Conservation (phyloP, 805 yeast genomes). For the Saccharomycopsis sp. region DNA sequence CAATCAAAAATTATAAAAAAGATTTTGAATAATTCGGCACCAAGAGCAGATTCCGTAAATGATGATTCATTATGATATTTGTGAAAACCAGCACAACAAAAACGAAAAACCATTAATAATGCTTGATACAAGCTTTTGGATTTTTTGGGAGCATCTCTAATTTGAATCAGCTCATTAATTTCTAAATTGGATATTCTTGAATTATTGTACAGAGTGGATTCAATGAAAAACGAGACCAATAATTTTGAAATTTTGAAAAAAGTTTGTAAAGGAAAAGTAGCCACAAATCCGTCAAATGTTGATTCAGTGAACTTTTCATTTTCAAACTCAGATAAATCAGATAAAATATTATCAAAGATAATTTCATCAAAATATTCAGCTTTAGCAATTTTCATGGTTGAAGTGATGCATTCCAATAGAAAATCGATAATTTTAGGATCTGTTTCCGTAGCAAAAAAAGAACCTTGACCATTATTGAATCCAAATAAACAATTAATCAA, state of each 20-base stretch:
- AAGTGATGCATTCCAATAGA: constrained; percentile 2
- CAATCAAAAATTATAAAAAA: constrained; percentile 13
- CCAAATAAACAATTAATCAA: constrained; percentile 14
- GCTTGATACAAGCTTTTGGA: background rate
- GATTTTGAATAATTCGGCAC: background rate
- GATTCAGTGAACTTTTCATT: constrained; percentile 5
- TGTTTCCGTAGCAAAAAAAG: constrained; percentile 8
- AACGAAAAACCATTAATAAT: background rate
- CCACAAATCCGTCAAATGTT: too few species aligned
- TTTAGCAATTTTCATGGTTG: constrained; percentile 2
- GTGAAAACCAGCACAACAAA: background rate
- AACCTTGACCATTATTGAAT: background rate
- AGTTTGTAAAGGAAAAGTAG: background rate
- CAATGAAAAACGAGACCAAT: constrained; percentile 1
- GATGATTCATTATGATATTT: background rate
- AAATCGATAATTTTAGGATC: constrained; percentile 4
- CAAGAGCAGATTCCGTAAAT: background rate
- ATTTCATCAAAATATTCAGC: constrained; percentile 4
- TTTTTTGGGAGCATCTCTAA: constrained; percentile 3
- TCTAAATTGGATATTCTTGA: too few species aligned
- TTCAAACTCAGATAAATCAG: background rate
- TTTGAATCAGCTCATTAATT: too few species aligned
- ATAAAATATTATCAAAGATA: constrained; percentile 2
- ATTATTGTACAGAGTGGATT: background rate
- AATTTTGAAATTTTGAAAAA: constrained; percentile 1